Percentiles rank a stretch among this genome's conserved stretches.
Evolutionary conservation across 2,329 filamentous ascomycete genomes (phyloP).

Genomic region (Trichoderma koningiopsis): DNA sequence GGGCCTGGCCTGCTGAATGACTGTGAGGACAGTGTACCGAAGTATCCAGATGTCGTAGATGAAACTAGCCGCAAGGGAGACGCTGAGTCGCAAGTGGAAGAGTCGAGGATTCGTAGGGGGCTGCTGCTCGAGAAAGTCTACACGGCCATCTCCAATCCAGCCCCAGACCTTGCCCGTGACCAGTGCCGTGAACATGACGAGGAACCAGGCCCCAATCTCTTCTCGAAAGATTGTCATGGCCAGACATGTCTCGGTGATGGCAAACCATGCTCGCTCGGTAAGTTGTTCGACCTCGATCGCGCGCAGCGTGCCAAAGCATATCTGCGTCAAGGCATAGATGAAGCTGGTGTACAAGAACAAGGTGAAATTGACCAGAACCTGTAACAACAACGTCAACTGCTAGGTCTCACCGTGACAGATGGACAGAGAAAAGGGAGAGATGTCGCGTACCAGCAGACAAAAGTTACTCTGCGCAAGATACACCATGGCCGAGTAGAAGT

Average conservation of each 20-base stretch:
- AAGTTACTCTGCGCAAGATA: conserved; percentile 96
- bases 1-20: conserved; percentile 83
- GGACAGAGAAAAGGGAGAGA: background rate
- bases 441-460: conserved; percentile 76
- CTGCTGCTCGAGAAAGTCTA: conserved; percentile 94
- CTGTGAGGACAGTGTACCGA: conserved; percentile 76
- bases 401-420: background rate
- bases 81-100: conserved; percentile 80
- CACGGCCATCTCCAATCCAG: conserved; percentile 94
- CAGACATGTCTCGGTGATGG: conserved; percentile 92
- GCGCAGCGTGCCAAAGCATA: conserved; percentile 88
- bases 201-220: conserved; percentile 89
- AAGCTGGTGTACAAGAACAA: conserved; percentile 79
- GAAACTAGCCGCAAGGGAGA: conserved; percentile 78
- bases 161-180: conserved; percentile 97
- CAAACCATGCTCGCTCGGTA: conserved; percentile 97
- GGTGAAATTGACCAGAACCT: conserved; percentile 91
- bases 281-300: conserved; percentile 95
- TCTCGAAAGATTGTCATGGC: conserved; percentile 99
- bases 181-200: conserved; percentile 93
- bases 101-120: conserved; percentile 84
- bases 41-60: conserved; percentile 80
- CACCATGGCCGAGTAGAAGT: conserved; percentile 98
- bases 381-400: background rate
- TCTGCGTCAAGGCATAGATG: conserved; percentile 82